Percentiles rank a stretch among this genome's conserved stretches.
These are phyloP conservation scores for Tetrastigma voinierianum DNA, from an alignment of 164 flowering plant species.

Conservation along the genomic window DNA sequence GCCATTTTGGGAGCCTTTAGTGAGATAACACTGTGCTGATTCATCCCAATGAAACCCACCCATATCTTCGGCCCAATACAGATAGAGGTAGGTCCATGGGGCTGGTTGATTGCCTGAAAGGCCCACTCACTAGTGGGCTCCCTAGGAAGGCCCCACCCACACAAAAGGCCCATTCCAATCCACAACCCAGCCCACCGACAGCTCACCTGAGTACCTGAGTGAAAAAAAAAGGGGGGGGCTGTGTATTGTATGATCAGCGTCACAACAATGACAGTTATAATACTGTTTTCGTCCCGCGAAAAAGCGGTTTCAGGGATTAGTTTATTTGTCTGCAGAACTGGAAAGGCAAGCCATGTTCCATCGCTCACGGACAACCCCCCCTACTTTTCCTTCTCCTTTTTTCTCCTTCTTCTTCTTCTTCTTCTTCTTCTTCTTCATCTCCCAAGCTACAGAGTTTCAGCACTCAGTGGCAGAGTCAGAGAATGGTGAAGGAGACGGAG, in stretches of 20 bases:
- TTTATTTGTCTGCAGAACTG: conserved; percentile 34
- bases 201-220: conserved; percentile 9
- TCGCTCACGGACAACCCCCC: background rate
- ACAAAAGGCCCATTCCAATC: background rate
- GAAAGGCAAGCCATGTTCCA: conserved; percentile 32
- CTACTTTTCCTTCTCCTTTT: background rate
- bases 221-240: background rate
- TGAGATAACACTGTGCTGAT: no score
- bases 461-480: background rate
- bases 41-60: no score
- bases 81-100: no score
- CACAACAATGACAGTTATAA: conserved; percentile 28
- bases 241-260: conserved; percentile 20
- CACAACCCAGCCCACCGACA: conserved; percentile 14
- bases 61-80: no score
- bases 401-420: conserved; percentile 3
- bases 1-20: no score
- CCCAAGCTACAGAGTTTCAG: no score
- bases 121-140: conserved; percentile 3
- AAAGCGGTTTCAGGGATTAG: conserved; percentile 22
- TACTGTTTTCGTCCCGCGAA: conserved; percentile 34
- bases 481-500: conserved; percentile 84
- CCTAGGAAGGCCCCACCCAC: background rate
- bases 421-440: background rate
- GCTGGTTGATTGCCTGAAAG: background rate